Conservation (phyloP, 2,329 filamentous ascomycete genomes). For the Penicillium vulpinum region DNA sequence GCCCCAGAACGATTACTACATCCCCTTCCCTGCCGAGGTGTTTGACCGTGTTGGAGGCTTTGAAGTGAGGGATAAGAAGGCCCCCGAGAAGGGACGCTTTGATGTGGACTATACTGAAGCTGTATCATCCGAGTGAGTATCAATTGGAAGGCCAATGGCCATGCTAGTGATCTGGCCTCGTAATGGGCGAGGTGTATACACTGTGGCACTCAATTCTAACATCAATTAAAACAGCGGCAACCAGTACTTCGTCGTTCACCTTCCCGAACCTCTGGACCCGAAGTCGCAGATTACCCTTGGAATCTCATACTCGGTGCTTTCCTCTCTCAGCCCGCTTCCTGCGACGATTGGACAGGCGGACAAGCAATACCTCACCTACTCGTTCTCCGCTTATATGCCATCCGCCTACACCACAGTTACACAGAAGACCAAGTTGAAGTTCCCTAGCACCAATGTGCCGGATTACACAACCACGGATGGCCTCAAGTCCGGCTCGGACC, state of each 20-base stretch:
- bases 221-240: conserved; percentile 53
- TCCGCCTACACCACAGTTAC: conserved; percentile 84
- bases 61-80: conserved; percentile 91
- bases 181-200: background rate
- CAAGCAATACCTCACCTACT: conserved; percentile 81
- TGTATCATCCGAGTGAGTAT: conserved; percentile 52
- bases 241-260: conserved; percentile 81
- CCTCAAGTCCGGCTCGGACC: conserved; percentile 63
- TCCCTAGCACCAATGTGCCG: conserved; percentile 72
- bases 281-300: conserved; percentile 80
- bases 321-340: conserved; percentile 77
- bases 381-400: conserved; percentile 80
- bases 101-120: conserved; percentile 67
- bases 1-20: conserved; percentile 84
- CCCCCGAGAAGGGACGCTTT: conserved; percentile 67
- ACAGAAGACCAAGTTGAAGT: conserved; percentile 97
- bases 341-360: conserved; percentile 79
- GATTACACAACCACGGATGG: conserved; percentile 76
- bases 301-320: conserved; percentile 80
- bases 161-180: conserved; percentile 4
- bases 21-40: conserved; percentile 77
- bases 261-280: conserved; percentile 73
- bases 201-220: conserved; percentile 8
- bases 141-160: conserved; percentile 53
- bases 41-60: conserved; percentile 78